phyloP scores from a whole-genome alignment of 345 rosid genomes.

The Moricandia moricandioides region DNA sequence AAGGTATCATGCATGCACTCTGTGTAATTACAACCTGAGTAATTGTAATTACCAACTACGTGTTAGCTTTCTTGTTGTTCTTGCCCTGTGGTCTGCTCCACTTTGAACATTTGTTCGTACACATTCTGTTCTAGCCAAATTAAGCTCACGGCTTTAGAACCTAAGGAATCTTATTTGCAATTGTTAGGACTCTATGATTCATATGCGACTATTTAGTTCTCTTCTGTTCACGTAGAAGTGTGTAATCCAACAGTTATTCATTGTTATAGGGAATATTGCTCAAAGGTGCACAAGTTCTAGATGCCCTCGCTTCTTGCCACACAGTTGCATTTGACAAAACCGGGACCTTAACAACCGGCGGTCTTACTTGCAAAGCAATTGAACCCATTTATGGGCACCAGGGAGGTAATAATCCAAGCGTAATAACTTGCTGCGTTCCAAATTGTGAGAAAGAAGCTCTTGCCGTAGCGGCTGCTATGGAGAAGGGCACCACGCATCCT shows the following conservation, averaged over 20 bases:
- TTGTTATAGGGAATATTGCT: constrained; percentile 79
- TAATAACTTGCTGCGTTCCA: constrained; percentile 68
- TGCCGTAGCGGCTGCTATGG: constrained; percentile 99
- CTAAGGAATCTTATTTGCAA: background rate
- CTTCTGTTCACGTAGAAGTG: background rate
- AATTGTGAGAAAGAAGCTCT: constrained; percentile 96
- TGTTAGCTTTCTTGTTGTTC: constrained; percentile 4
- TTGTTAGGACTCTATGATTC: background rate
- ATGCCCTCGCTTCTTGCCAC: constrained; percentile 90
- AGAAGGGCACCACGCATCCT: constrained; percentile 99
- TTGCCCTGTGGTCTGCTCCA: background rate
- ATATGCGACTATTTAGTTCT: background rate
- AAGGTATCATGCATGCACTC: constrained; percentile 51
- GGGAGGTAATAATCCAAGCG: constrained; percentile 32
- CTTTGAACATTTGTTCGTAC: background rate
- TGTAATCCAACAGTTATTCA: background rate
- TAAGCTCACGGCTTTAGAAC: background rate
- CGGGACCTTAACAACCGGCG: constrained; percentile 96
- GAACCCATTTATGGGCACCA: constrained; percentile 93
- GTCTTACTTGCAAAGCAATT: constrained; percentile 86
- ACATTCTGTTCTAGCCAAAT: background rate
- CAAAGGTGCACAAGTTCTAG: constrained; percentile 93
- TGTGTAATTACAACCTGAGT: background rate
- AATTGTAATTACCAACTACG: background rate
- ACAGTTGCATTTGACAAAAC: constrained; percentile 98